Percentiles rank a stretch among this genome's conserved stretches.
Conservation (phyloP, 2,329 filamentous ascomycete genomes). For the Hortaea werneckii region DNA sequence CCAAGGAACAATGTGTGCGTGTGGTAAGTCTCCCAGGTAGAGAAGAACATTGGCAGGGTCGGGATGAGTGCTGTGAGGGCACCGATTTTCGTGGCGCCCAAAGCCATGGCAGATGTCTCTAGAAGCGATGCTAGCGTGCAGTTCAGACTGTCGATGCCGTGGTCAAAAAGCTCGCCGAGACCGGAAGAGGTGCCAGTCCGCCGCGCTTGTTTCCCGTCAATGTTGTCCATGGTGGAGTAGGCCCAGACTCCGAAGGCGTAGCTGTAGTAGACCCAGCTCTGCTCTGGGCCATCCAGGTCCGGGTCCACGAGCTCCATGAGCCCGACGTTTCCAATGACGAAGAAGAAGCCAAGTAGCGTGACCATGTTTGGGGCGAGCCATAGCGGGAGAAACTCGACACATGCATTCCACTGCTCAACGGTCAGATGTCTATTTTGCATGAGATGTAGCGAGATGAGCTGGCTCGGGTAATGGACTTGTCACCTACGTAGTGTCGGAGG, state of each 20-base stretch:
- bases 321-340: constrained; percentile 76
- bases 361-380: constrained; percentile 99
- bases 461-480: background rate
- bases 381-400: constrained; percentile 81
- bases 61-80: constrained; percentile 87
- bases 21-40: constrained; percentile 98
- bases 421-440: background rate
- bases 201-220: constrained; percentile 94
- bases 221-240: constrained; percentile 96
- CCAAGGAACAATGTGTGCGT: constrained; percentile 95
- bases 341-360: constrained; percentile 87
- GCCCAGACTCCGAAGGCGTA: constrained; percentile 95
- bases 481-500: constrained; percentile 80
- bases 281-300: constrained; percentile 60
- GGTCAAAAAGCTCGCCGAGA: constrained; percentile 92
- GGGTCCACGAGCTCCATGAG: constrained; percentile 72
- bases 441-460: background rate
- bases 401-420: constrained; percentile 79
- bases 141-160: constrained; percentile 96
- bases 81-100: constrained; percentile 73
- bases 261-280: constrained; percentile 93
- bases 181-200: constrained; percentile 91
- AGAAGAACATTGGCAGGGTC: constrained; percentile 97
- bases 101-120: constrained; percentile 85
- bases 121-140: constrained; percentile 87